phyloP scores from a whole-genome alignment of 2,329 filamentous ascomycete genomes.

The Colletotrichum sp. region DNA sequence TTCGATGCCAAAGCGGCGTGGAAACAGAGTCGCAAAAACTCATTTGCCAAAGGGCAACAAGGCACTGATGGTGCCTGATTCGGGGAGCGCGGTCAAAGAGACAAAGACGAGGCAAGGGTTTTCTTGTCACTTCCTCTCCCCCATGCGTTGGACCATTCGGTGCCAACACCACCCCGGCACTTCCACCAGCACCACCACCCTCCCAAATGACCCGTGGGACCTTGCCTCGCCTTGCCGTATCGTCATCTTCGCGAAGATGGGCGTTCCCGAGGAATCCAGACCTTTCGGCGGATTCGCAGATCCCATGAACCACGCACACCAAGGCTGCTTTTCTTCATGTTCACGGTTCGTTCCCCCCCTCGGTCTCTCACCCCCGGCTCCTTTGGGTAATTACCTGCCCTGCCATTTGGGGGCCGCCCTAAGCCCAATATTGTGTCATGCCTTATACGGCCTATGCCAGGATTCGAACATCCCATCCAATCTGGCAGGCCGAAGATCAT shows the following conservation, averaged over 20 bases:
- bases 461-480: background rate
- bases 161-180: background rate
- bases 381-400: background rate
- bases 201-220: background rate
- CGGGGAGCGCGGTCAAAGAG: background rate
- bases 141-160: background rate
- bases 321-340: background rate
- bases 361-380: background rate
- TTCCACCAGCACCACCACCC: background rate
- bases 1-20: constrained; percentile 10
- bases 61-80: background rate
- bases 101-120: constrained; percentile 7
- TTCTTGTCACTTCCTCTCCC: background rate
- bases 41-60: background rate
- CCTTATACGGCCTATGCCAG: background rate
- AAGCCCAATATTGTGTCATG: background rate
- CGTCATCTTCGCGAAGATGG: background rate
- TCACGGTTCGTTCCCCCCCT: background rate
- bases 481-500: background rate
- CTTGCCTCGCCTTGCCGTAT: background rate
- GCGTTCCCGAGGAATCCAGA: background rate
- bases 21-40: background rate
- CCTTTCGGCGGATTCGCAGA: background rate
- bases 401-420: background rate
- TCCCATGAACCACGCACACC: background rate